Base-by-base conservation (phyloP, 1,284 basidiomycete genomes). In the Porogramme epimiltina region DNA sequence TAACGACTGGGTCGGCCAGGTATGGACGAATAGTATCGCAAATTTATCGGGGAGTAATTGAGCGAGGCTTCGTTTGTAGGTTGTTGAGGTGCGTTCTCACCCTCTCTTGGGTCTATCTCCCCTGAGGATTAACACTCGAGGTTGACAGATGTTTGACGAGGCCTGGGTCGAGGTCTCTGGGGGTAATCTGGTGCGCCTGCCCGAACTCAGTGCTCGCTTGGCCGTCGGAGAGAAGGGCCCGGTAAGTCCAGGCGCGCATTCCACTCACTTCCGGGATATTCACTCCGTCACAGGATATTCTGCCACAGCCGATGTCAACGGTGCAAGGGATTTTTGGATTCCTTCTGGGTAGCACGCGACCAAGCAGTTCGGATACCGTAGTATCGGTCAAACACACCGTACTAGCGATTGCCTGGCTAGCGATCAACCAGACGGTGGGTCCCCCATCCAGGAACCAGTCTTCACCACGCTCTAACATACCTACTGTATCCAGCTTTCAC, bases 1-100 rank as follows among this genome's bases (percentile, higher is more conserved):
- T 64, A 81, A 89, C 55, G 84, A 94, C 66, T 98, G 95, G 95
- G 76, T 97, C 62, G 94, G 94, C 46, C 89, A 94, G 80, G 88
- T 89, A 52, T 42, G 54, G 65, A 65, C 80, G 64, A 15, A 42
- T 47, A 34, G 23, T 26, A 44, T 46, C 45, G 16, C 26, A 24
- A 28, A 20, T 36, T 28, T 16, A 24, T 34, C 20, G 23, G 23
- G 47, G 45, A 37, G 18, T 46, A 24, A 54, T 65, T 43, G 51
- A 56, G 36, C 18, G 47, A 45, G 59, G 40, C 58, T 44, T n/a
- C 31, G 23, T 31, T 56, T 45, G 20, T 56, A 82, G 78, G 73
- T 82, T 43, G 73, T 80, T 42, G 79, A 81, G 76, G 80, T 77
- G 58, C 52, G 62, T 48, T 38, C 45, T 9, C n/a, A 5, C n/a